phyloP scores from a whole-genome alignment of 805 yeast species.

The Wickerhamiella vanderwaltii region DNA sequence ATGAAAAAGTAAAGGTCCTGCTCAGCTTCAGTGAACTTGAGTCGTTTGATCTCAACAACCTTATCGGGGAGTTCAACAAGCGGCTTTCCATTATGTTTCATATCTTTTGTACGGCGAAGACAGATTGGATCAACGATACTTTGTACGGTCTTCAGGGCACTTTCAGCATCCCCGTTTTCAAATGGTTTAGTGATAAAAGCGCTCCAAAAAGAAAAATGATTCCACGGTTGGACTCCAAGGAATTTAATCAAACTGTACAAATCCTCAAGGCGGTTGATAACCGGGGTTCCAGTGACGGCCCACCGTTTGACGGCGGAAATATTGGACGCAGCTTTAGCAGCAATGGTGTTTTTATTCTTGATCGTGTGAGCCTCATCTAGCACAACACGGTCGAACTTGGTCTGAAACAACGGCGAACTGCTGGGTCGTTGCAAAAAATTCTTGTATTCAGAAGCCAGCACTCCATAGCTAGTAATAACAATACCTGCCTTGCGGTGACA shows the following conservation, averaged over 20 bases:
- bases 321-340: conserved; percentile 65
- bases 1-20: conserved; percentile 53
- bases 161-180: conserved; percentile 51
- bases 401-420: conserved; percentile 48
- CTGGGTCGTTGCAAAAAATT: conserved; percentile 12
- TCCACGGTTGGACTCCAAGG: conserved; percentile 80
- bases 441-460: conserved; percentile 64
- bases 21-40: conserved; percentile 58
- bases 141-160: conserved; percentile 70
- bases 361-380: conserved; percentile 88
- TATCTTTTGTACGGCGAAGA: conserved; percentile 72
- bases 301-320: conserved; percentile 58
- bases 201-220: conserved; percentile 73
- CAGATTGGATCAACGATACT: conserved; percentile 74
- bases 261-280: conserved; percentile 79
- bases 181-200: conserved; percentile 75
- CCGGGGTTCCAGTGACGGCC: conserved; percentile 90
- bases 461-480: conserved; percentile 77
- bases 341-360: conserved; percentile 62
- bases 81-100: conserved; percentile 67
- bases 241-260: conserved; percentile 65
- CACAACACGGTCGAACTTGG: conserved; percentile 62
- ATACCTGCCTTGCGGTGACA: conserved; percentile 26
- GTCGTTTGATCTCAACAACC: conserved; percentile 53
- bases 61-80: conserved; percentile 69